Evolutionary conservation across 2,329 filamentous ascomycete genomes (phyloP).

Genomic region (Fusarium sp.): DNA sequence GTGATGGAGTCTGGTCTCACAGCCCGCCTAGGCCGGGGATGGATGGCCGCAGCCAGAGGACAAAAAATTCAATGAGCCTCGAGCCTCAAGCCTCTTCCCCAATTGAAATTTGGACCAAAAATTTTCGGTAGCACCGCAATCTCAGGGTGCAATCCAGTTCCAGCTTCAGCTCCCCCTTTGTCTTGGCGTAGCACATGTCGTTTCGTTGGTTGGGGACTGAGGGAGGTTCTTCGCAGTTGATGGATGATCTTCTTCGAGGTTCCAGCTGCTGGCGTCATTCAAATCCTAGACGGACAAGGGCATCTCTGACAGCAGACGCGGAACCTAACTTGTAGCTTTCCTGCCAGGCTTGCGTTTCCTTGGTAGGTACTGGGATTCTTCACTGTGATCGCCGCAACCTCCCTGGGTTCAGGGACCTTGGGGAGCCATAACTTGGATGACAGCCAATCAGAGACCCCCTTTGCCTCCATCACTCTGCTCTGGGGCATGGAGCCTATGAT

Average conservation of each 20-base stretch:
- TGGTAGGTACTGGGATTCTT: not conserved
- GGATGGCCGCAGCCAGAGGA: not conserved
- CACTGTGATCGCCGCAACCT: not conserved
- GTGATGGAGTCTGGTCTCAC: not conserved
- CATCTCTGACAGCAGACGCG: not conserved
- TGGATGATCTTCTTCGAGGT: not conserved
- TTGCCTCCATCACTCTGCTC: conserved; percentile 26
- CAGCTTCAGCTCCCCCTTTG: not conserved
- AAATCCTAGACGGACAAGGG: not conserved
- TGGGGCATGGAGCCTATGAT: conserved; percentile 34
- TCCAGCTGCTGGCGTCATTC: conserved; percentile 13
- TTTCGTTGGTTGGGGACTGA: not conserved
- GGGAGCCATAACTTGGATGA: not conserved
- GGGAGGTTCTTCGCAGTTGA: not conserved
- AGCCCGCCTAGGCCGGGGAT: not conserved
- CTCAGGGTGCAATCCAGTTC: not conserved
- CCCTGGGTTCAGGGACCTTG: not conserved
- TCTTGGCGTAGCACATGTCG: not conserved
- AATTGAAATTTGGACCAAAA: not conserved
- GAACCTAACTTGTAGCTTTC: not conserved
- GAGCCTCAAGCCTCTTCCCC: not conserved
- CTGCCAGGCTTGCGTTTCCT: not conserved
- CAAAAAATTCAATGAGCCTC: not conserved
- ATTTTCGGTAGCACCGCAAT: not conserved
- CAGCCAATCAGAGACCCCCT: conserved; percentile 15